These are phyloP conservation scores for Sordariomycetes sp. DNA, from an alignment of 2,329 filamentous ascomycete genomes.

Conservation along the genomic window DNA sequence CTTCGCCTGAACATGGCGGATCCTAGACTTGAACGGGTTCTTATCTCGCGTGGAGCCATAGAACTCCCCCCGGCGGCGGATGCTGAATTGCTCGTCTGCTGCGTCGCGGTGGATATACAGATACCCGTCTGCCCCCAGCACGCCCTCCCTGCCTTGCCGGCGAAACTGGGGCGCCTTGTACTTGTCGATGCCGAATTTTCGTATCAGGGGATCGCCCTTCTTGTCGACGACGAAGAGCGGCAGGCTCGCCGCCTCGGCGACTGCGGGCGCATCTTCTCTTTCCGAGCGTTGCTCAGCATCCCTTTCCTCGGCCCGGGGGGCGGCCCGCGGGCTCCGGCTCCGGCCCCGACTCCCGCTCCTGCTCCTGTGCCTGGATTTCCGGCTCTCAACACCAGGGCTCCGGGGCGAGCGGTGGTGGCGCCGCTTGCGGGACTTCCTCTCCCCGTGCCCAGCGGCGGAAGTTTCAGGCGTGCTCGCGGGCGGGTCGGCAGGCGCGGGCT, in stretches of 20 bases:
- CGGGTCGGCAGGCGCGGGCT: background rate
- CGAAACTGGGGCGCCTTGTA: conserved; percentile 63
- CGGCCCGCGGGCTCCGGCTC: background rate
- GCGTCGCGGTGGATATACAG: conserved; percentile 58
- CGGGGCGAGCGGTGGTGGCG: background rate
- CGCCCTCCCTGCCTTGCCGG: conserved; percentile 54
- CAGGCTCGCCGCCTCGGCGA: background rate
- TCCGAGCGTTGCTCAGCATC: background rate
- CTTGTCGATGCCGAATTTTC: conserved; percentile 61
- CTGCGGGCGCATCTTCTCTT: background rate
- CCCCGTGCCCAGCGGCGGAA: background rate
- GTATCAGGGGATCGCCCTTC: conserved; percentile 66
- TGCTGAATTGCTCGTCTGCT: conserved; percentile 43
- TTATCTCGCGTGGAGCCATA: conserved; percentile 3
- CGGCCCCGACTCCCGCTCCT: background rate
- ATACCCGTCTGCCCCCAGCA: conserved; percentile 54
- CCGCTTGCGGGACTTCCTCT: conserved; percentile 1
- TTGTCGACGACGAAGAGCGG: conserved; percentile 52
- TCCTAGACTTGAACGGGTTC: conserved; percentile 5
- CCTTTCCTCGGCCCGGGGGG: background rate
- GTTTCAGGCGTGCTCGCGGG: background rate
- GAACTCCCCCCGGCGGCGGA: conserved; percentile 30
- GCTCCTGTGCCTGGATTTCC: background rate
- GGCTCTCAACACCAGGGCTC: background rate
- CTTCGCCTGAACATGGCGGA: conserved; percentile 1